Evolutionary conservation across 176 grass and related monocot genomes (phyloP).

Genomic region (Urochloa ruziziensis): DNA sequence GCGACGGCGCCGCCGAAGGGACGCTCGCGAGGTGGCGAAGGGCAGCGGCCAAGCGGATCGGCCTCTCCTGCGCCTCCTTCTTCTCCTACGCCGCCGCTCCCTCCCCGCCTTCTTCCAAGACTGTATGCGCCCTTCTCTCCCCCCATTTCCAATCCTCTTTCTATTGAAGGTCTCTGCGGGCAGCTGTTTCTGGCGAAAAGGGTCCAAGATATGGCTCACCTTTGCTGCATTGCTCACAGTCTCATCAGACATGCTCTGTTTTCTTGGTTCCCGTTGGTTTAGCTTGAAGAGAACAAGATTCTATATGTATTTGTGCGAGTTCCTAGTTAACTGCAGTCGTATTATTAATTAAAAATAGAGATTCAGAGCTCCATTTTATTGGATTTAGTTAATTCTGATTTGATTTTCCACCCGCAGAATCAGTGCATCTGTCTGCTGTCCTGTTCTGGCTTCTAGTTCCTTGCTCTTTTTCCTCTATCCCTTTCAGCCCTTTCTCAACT

Average conservation of each 20-base stretch:
- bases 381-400: constrained; percentile 13
- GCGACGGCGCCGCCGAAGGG: constrained; percentile 39
- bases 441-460: not conserved
- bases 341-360: not conserved
- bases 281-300: not conserved
- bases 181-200: not conserved
- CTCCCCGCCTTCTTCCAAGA: constrained; percentile 45
- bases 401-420: not conserved
- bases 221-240: not conserved
- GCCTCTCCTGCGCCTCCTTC: constrained; percentile 63
- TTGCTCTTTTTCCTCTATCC: not conserved
- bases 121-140: constrained; percentile 31
- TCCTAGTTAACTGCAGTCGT: not conserved
- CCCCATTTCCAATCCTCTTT: not conserved
- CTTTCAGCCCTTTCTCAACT: not conserved
- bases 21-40: constrained; percentile 51
- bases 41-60: constrained; percentile 63
- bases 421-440: not conserved
- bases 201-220: not conserved
- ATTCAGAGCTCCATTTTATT: not conserved
- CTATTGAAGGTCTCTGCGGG: not conserved
- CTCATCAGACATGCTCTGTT: not conserved
- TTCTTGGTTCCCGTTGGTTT: not conserved
- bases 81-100: constrained; percentile 44
- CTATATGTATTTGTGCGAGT: not conserved